Evolutionary conservation across 148 eudicot species (phyloP).

Genomic region (Amaranthus palmeri): DNA sequence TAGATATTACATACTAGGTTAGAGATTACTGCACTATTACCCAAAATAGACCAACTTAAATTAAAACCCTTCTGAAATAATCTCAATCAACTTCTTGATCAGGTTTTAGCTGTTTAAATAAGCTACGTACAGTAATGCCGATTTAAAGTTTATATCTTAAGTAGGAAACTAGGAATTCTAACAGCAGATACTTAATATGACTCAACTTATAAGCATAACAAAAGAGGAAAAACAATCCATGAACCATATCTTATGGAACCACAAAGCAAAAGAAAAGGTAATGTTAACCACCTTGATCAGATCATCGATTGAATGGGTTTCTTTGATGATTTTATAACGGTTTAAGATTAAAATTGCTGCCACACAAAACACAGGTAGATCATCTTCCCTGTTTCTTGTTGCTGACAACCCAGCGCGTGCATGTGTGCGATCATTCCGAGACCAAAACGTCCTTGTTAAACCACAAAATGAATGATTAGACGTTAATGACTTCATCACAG

Average conservation of each 20-base stretch:
- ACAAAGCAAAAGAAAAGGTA: constrained; percentile 6
- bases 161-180: background rate
- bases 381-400: constrained; percentile 65
- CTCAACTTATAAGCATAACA: background rate
- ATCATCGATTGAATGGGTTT: constrained; percentile 89
- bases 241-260: background rate
- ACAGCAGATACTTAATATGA: background rate
- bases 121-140: background rate
- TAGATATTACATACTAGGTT: too few relatives aligned
- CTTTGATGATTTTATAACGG: constrained; percentile 75
- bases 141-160: background rate
- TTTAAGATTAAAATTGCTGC: constrained; percentile 84
- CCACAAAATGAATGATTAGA: constrained; percentile 77
- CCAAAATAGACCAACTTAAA: background rate
- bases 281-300: constrained; percentile 68
- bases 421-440: constrained; percentile 56
- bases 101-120: background rate
- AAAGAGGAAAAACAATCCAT: background rate
- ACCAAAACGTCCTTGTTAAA: constrained; percentile 76
- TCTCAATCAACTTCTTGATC: background rate
- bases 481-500: constrained; percentile 44
- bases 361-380: constrained; percentile 84
- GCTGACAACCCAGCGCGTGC: constrained; percentile 36
- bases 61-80: background rate
- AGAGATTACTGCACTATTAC: too few relatives aligned